Conservation (phyloP, 192 early-diverging fungal genomes). For the Coemansia sp. region DNA sequence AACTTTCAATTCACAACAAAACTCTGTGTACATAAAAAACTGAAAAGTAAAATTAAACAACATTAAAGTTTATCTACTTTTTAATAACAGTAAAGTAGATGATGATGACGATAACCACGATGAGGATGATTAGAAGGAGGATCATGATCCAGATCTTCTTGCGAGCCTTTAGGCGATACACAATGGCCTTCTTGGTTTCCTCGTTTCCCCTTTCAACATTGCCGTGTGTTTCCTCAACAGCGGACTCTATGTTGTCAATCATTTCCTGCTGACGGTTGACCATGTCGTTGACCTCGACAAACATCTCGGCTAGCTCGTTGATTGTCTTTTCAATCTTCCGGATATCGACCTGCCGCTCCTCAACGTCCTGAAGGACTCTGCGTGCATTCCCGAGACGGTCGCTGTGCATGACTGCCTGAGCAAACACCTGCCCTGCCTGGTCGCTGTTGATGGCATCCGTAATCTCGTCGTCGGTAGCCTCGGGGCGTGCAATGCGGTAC, state of each 20-base stretch:
- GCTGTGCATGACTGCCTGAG: slow-evolving; percentile 42
- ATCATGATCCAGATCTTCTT: slow-evolving; percentile 55
- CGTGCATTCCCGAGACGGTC: slow-evolving; percentile 34
- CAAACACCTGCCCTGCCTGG: slow-evolving; percentile 53
- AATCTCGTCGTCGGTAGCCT: slow-evolving; percentile 45
- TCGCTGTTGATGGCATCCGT: slow-evolving; percentile 44
- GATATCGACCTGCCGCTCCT: slow-evolving; percentile 52
- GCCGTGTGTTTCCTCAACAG: slow-evolving; percentile 41
- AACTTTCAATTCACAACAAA: no score
- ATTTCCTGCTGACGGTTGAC: slow-evolving; percentile 55
- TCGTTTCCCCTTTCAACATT: slow-evolving; percentile 38
- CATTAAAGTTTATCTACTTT: slow-evolving; percentile 20
- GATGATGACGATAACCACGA: slow-evolving; percentile 55
- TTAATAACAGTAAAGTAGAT: slow-evolving; percentile 54
- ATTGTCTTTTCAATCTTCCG: slow-evolving; percentile 50
- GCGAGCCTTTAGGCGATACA: slow-evolving; percentile 44
- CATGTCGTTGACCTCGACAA: slow-evolving; percentile 49
- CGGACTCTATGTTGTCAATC: slow-evolving; percentile 50
- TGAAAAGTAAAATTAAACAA: not conserved
- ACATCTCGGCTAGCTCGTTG: slow-evolving; percentile 45
- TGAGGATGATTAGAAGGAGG: slow-evolving; percentile 36
- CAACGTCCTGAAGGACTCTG: slow-evolving; percentile 48
- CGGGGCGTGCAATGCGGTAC: slow-evolving; percentile 50
- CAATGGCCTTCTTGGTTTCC: slow-evolving; percentile 50
- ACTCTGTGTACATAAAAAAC: no score